Evolutionary conservation across 1,284 basidiomycete genomes (phyloP), one percentile per base, ranked within the genome.

Genomic region (Fomitopsis betulina): DNA sequence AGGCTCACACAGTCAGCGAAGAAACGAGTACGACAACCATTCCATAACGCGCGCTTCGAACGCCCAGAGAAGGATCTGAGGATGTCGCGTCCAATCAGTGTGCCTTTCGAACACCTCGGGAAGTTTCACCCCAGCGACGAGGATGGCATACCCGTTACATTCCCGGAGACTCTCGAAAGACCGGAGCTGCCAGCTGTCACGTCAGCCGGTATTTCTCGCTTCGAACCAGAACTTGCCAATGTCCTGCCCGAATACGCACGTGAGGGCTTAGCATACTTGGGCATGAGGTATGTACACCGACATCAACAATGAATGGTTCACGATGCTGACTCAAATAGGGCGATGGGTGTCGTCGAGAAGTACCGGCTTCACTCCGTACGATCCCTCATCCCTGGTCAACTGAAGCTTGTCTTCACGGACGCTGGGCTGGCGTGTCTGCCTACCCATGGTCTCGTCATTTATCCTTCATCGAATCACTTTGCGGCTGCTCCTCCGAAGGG

Each of bases 391-490:
- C 35, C 67, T 17, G 13, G 45, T 13, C 60, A 62, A 1, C 53
- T 63, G 53, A 63, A 65, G 40, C 47, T 69, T 10, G 32, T 64
- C 54, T 23, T 67, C 38, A 58, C 60, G 51, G 66, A 68, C 56
- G 23, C 12, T 32, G 62, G 58, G 15, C 43, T 70, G 30, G 50
- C 58, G 21, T 50, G 53, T 23, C 35, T 57, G 27, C 52, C 65
- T 6, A 66, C 67, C 5, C 68, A 70, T 53, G 50, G 61, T 53
- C 62, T 70, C 27, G 65, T 56, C 1, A 54, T 70, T 13, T 63
- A 62, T 57, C 13, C 27, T 19, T 47, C 53, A 40, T 30, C 56
- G 33, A 21, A 37, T 39, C 55, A 33, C 21, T 23, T 10, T 33
- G n/a, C 30, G 25, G 43, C 12, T 38, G 47, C 53, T 35, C 49